Evolutionary conservation across 2,329 filamentous ascomycete genomes (phyloP), one percentile per base, ranked within the genome.

Genomic region (Alternaria novae-zelandiae): DNA sequence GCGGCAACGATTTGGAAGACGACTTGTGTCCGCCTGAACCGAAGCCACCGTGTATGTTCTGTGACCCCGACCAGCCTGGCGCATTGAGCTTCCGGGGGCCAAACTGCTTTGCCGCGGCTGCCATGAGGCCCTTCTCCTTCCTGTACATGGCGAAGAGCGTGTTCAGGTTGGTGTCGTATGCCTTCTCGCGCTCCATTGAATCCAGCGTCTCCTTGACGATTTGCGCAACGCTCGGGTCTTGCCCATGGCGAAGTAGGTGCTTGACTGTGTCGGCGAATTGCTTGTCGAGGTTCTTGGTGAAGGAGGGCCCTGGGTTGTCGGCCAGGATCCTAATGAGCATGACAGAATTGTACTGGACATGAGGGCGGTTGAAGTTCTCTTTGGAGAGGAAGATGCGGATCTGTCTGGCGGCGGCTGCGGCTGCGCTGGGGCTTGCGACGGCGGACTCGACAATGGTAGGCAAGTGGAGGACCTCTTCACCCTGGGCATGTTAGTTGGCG

Each of bases 361-460:
- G 89, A 10, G 92, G 88, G 47, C 84, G 81, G 32, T 77, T 77
- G 68, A 81, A 85, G 80, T 92, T 89, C 49, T 94, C 91, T 69
- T 89, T 90, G 71, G 88, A 86, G 63, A 99, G 84, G 78, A 90
- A 95, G 79, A 93, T 94, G 77, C 93, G 91, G 76, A 98, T 93
- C 69, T 91, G 85, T 69, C 88, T 84, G 54, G 94, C 93, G 71
- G 92, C 93, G 73, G 94, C 91, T 68, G 90, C 89, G 23, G 95
- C 94, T 6, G 96, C 96, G 50, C 85, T 84, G 9, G 96, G 95
- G 50, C 93, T 97, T 26, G 94, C 97, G 80, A 98, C 96, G 83
- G 94, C 94, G 56, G 91, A 89, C 76, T 98, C 96, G 83, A 99
- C 96, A 70, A 99, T 97, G 63, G 90, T 88, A 9, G 96, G 96